A percentile compares a stretch with the other conserved stretches of the same genome.
phyloP scores from a whole-genome alignment of 73 alveolate species.

The Paramecium biaurelia region DNA sequence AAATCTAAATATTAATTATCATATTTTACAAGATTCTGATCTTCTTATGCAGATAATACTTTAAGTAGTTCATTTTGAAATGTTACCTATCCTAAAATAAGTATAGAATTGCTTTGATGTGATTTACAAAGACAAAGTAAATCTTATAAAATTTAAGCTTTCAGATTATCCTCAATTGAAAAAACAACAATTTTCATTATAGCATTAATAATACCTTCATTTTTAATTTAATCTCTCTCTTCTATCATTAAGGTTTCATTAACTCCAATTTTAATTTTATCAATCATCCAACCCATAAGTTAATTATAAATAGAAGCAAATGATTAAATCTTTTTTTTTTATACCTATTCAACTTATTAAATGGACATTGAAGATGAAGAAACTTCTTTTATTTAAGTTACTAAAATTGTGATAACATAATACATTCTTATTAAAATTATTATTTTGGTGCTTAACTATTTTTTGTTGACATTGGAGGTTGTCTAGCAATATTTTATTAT shows the following conservation, averaged over 20 bases:
- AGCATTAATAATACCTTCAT: not conserved
- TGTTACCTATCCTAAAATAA: not conserved
- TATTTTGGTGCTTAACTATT: not conserved
- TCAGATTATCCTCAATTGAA: not conserved
- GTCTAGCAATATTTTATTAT: not conserved
- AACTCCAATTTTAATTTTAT: not conserved
- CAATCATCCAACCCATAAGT: constrained; percentile 27
- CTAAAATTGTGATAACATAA: not conserved
- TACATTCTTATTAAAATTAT: constrained; percentile 11
- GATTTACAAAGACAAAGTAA: constrained; percentile 32
- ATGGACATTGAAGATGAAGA: constrained; percentile 10
- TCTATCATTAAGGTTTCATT: not conserved
- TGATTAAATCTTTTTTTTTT: not conserved
- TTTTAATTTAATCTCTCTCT: constrained; percentile 2
- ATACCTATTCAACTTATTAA: not conserved
- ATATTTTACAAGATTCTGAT: not conserved
- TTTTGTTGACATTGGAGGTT: not conserved
- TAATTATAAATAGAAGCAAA: not conserved
- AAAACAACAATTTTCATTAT: not conserved
- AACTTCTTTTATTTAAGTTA: not conserved
- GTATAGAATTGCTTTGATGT: constrained; percentile 1
- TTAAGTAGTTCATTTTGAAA: not conserved
- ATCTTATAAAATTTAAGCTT: constrained; percentile 32
- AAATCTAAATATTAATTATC: not conserved
- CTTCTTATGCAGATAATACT: not conserved